phyloP scores from a whole-genome alignment of 331 rosid genomes.

The Malus hybrid region DNA sequence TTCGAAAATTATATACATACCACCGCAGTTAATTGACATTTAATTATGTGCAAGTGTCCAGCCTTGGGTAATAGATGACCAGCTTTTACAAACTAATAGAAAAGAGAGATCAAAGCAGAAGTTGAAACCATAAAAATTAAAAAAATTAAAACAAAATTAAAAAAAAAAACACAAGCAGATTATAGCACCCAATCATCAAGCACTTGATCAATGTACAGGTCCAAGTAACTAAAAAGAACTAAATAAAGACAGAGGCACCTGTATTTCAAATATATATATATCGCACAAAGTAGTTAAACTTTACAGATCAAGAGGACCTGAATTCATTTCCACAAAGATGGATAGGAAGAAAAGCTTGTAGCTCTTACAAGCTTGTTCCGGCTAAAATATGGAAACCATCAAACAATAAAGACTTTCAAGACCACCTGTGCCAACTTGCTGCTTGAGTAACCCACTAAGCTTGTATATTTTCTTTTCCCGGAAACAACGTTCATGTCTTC shows the following conservation, averaged over 20 bases:
- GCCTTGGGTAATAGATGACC: neutral
- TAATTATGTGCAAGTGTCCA: conserved; percentile 10
- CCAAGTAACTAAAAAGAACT: neutral
- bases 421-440: conserved; percentile 95
- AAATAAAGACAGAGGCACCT: neutral
- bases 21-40: conserved; percentile 15
- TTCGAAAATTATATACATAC: neutral
- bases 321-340: neutral
- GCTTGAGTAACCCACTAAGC: conserved; percentile 65
- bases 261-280: neutral
- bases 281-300: neutral
- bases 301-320: neutral
- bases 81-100: conserved; percentile 1
- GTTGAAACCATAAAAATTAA: neutral
- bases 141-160: too few species aligned
- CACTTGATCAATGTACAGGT: neutral
- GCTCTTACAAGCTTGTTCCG: neutral
- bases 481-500: conserved; percentile 82
- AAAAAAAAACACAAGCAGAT: neutral
- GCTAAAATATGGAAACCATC: neutral
- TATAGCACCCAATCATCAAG: neutral
- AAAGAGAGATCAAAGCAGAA: neutral
- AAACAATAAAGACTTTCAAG: neutral
- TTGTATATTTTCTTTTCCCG: conserved; percentile 59
- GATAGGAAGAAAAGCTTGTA: neutral